Base-by-base conservation (phyloP, 192 early-diverging fungal genomes). In the Rhizophagus clarus region DNA sequence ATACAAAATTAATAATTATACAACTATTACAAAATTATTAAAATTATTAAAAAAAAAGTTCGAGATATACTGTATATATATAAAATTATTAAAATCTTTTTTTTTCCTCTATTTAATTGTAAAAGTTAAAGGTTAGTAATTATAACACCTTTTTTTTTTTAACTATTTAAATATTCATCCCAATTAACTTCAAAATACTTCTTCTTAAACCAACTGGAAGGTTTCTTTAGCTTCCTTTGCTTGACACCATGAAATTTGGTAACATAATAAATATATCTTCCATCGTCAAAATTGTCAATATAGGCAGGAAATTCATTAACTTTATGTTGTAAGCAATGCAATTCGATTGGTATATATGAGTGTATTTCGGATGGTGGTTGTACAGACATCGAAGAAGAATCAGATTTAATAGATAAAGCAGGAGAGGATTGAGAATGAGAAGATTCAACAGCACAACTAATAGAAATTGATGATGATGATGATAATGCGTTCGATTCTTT, bases 141-240 rank as follows among this genome's bases (percentile, higher is more conserved):
- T 1, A n/a, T n/a, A n/a, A 2, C 34, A 4, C 2, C 34, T 0
- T 34, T 3, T 34, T 34, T 34, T 51, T 51, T 51, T 17, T 51
- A 56, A 56, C 4, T 56, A 6, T 14, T 20, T 20, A 51, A 9
- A 60, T 74, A 60, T 32, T 32, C 26, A 10, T 42, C 34, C 68
- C 68, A 70, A 70, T 70, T 15, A 70, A 70, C 68, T 32, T 70
- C 20, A 70, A 31, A 70, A 70, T 70, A 70, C 22, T 70, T 70
- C n/a, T 70, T 70, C n/a, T 37, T 37, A 40, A 37, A 34, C 68
- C 68, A 70, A 70, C 68, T 70, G 11, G 17, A 37, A 37, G 68
- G 68, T 70, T 70, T 70, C n/a, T 70, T 70, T 34, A 31, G 42
- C n/a, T 70, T 70, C 17, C 68, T 31, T 42, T 70, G 29, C 40